Conservation (phyloP, 2,329 filamentous ascomycete species). For the Hawksworthiomyces lignivorus region DNA sequence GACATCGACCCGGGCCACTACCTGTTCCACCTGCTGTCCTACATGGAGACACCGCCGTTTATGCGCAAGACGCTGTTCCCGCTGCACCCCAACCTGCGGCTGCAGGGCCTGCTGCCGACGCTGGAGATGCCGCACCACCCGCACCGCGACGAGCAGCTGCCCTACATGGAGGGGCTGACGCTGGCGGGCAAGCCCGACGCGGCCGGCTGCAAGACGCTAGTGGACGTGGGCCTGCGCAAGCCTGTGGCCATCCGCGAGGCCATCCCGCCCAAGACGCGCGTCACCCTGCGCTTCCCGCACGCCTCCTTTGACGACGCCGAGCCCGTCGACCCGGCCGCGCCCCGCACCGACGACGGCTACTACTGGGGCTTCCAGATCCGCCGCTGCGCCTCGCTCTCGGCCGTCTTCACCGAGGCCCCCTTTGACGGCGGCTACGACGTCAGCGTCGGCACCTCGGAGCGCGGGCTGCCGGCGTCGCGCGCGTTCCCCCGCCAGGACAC, state of each 20-base stretch:
- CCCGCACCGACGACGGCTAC: conserved; percentile 68
- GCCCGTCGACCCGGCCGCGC: conserved; percentile 59
- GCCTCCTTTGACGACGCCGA: conserved; percentile 39
- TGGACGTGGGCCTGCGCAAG: conserved; percentile 50
- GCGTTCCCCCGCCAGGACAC: conserved; percentile 37
- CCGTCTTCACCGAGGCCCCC: conserved; percentile 68
- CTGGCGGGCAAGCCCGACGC: conserved; percentile 35
- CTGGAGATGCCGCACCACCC: conserved; percentile 83
- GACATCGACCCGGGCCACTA: conserved; percentile 73
- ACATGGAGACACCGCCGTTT: conserved; percentile 78
- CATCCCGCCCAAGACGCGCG: conserved; percentile 62
- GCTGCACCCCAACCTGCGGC: conserved; percentile 67
- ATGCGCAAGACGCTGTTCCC: conserved; percentile 70
- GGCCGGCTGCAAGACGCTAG: conserved; percentile 39
- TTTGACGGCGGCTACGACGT: conserved; percentile 75
- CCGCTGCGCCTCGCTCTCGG: conserved; percentile 56
- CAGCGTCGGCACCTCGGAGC: conserved; percentile 76
- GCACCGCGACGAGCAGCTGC: conserved; percentile 66
- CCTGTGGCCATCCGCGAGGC: conserved; percentile 48
- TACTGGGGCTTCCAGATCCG: conserved; percentile 81
- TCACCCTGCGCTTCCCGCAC: conserved; percentile 61
- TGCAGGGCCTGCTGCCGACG: conserved; percentile 65
- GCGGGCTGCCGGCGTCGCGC: conserved; percentile 48
- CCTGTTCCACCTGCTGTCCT: conserved; percentile 68
- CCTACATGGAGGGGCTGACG: conserved; percentile 72